phyloP scores from a whole-genome alignment of 2,329 filamentous ascomycete genomes.

The Fusarium coffeatum region DNA sequence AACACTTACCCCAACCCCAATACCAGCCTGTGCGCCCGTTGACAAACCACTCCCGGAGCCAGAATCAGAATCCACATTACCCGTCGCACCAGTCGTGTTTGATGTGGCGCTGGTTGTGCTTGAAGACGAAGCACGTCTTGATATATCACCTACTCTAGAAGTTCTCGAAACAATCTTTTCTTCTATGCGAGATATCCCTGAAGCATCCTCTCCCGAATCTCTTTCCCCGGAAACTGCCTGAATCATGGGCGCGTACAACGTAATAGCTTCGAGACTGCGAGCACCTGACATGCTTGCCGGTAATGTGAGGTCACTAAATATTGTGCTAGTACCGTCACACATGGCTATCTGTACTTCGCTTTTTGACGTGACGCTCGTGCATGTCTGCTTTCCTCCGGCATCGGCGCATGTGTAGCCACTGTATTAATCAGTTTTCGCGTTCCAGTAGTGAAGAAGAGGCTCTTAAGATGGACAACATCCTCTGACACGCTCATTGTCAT shows the following conservation, averaged over 20 bases:
- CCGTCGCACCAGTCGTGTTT: too few species aligned
- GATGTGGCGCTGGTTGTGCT: not conserved
- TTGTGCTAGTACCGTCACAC: not conserved
- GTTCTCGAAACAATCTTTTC: too few species aligned
- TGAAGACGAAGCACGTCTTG: not conserved
- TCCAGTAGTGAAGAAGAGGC: accelerated
- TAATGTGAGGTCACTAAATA: not conserved
- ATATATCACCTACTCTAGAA: not conserved
- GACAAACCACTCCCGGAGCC: not conserved
- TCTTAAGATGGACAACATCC: conserved; percentile 13
- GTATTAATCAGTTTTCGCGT: accelerated
- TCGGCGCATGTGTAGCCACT: not conserved
- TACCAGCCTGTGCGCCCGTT: not conserved
- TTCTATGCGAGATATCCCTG: too few species aligned
- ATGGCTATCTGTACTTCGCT: not conserved
- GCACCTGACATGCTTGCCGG: not conserved
- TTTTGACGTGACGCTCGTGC: not conserved
- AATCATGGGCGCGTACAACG: conserved; percentile 7
- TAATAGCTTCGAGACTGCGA: not conserved
- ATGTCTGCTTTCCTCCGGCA: not conserved
- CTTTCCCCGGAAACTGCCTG: not conserved
- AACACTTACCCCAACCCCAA: not conserved
- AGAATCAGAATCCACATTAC: too few species aligned
- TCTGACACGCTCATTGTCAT: not conserved
- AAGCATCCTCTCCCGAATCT: too few species aligned